Evolutionary conservation across 1,284 basidiomycete species (phyloP), one percentile per base, ranked within the genome.

Genomic region (Rhodotorula mucilaginosa): DNA sequence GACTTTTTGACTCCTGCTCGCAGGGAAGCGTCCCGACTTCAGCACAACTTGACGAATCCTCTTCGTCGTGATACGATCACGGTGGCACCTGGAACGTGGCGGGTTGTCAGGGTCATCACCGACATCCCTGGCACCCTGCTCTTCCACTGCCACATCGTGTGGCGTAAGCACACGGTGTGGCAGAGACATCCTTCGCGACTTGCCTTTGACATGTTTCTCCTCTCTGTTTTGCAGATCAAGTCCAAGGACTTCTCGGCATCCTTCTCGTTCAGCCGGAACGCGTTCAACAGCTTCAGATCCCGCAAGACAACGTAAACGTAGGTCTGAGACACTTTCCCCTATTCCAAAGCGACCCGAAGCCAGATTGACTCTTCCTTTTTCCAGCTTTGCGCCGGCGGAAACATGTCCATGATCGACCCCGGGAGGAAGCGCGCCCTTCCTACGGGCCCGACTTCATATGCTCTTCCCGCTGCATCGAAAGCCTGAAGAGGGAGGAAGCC

Each of bases 31-130:
- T n/a, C 56, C 34, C 58, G 23, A 23, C n/a, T 69, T 26, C 54
- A 4, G 18, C 69, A 80, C 48, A 79, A 80, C 61, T 72, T 79
- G 12, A 69, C 52, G 16, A 82, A 81, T 66, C 82, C 82, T 12
- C 68, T 82, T 21, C 78, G 82, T 26, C 76, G 82, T 48, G 82
- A 83, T 67, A 80, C 79, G n/a, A 63, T 82, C 34, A 71, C 78
- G n/a, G 77, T 83, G 13, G 66, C 75, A 6, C 75, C 76, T 63
- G 70, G 58, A 58, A 63, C 58, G 1, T 79, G 75, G 67, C 77
- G 76, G 6, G 74, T 82, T 48, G 49, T 81, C 0, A 74, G 81
- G 18, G 65, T 78, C 52, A 80, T 65, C 16, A 39, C 62, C 4
- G 64, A 68, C 23, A 58, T 65, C 3, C 47, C 64, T 2, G 70